Base-by-base conservation (phyloP, 2,329 filamentous ascomycete genomes). In the Pleomassaria siparia region DNA sequence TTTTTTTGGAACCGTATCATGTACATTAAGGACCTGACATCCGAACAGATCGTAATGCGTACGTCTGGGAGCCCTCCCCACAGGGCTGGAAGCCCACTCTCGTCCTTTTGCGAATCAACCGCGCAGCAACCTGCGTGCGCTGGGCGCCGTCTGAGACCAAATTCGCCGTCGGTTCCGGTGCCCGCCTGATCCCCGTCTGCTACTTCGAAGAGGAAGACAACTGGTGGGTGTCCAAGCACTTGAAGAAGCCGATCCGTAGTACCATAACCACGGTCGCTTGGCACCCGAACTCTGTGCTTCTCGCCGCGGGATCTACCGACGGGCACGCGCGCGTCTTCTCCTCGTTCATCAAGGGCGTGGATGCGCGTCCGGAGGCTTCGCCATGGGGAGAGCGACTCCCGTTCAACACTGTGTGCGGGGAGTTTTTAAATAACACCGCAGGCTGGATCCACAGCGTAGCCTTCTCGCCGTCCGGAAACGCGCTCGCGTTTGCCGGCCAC, bases 151-250 rank as follows among this genome's bases (percentile, higher is more conserved):
- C 88, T 18, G 94, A 99, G 79, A 88, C 86, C 70, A 99, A 99
- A 75, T 99, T 99, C 71, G 94, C 94, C 44, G 94, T 97, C 21
- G 94, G 94, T 51, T 96, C 91, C 22, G 94, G 94, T 53, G 94
- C 96, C 61, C 86, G 94, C 55, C 88, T 96, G 56, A 96, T 99
- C 64, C 91, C 94, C 32, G 83, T 97, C 60, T 99, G 94, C 80
- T 97, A 97, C 78, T 99, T 99, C 63, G 94, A 99, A 69, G 89
- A 96, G 71, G 94, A 99, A 74, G 96, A 99, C 74, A 91, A 99
- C 78, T 99, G 94, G 94, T 99, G 94, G 94, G 92, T 99, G 33
- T 96, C 91, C 29, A 99, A 99, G 80, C 94, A 99, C 75, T 76
- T 99, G 67, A 97, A 97, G 84, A 99, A 97, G 82, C 94, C 94